Conservation (phyloP, 2,329 filamentous ascomycete genomes). For the Venturia pyrina region DNA sequence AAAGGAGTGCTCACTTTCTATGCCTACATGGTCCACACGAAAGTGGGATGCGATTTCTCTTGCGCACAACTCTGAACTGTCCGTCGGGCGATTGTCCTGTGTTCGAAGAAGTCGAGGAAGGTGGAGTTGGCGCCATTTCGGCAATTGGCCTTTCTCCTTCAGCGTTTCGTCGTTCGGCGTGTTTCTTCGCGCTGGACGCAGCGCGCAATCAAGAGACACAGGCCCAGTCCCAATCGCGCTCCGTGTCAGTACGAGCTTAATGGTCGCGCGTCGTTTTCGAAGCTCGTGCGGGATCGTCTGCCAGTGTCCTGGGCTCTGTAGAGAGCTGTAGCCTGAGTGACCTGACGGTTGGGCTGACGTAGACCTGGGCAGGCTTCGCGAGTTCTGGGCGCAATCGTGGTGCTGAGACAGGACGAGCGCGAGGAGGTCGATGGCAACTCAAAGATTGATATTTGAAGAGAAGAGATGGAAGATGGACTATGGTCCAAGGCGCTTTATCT, state of each 20-base stretch:
- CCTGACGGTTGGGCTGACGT: neutral
- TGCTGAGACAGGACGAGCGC: neutral
- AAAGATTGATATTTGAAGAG: neutral
- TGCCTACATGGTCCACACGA: constrained; percentile 87
- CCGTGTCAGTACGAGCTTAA: neutral
- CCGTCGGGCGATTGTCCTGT: constrained; percentile 74
- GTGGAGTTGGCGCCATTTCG: constrained; percentile 50
- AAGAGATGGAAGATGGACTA: neutral
- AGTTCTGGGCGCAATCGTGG: neutral
- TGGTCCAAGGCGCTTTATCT: neutral
- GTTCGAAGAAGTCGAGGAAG: constrained; percentile 66
- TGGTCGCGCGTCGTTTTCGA: neutral
- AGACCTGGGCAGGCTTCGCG: neutral
- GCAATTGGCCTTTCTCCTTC: neutral
- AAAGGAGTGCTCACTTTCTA: constrained; percentile 58
- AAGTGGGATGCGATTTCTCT: constrained; percentile 82
- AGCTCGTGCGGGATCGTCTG: neutral
- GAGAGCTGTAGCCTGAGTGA: neutral
- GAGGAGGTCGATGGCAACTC: neutral
- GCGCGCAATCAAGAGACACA: neutral
- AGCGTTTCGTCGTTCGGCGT: neutral
- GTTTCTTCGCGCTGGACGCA: neutral
- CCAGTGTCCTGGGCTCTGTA: neutral
- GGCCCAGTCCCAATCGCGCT: neutral
- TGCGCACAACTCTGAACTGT: constrained; percentile 79